phyloP scores from a whole-genome alignment of 148 eudicot species.

The Cornus suecica region DNA sequence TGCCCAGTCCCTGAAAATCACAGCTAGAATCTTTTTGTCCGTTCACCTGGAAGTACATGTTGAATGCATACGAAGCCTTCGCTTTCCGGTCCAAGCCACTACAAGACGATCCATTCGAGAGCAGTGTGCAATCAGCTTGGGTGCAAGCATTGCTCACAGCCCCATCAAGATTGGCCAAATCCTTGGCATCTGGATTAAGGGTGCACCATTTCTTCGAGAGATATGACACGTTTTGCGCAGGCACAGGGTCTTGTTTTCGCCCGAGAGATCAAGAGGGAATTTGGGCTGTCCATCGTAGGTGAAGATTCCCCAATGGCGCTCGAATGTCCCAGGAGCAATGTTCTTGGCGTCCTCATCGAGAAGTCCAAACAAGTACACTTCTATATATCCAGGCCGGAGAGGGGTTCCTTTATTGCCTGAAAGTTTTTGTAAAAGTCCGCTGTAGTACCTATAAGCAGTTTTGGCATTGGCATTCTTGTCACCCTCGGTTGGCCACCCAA shows the following conservation, averaged over 20 bases:
- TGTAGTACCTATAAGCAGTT: slow-evolving; percentile 27
- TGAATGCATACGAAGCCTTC: slow-evolving; percentile 22
- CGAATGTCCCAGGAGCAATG: slow-evolving; percentile 17
- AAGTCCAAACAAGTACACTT: slow-evolving; percentile 27
- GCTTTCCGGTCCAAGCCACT: slow-evolving; percentile 12
- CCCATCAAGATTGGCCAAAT: slow-evolving; percentile 11
- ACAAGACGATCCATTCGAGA: slow-evolving; percentile 19
- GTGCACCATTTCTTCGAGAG: slow-evolving; percentile 18
- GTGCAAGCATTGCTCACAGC: slow-evolving; percentile 14
- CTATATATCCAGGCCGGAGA: slow-evolving; percentile 17
- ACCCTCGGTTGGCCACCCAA: slow-evolving; percentile 97
- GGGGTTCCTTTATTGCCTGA: slow-evolving; percentile 18
- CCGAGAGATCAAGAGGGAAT: slow-evolving; percentile 5
- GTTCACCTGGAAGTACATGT: slow-evolving; percentile 15
- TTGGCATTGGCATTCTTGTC: slow-evolving; percentile 60
- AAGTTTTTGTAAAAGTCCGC: slow-evolving; percentile 14
- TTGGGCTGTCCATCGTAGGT: slow-evolving; percentile 24
- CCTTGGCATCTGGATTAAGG: slow-evolving; percentile 15
- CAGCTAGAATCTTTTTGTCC: slow-evolving; percentile 14
- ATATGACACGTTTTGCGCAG: slow-evolving; percentile 14
- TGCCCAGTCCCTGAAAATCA: slow-evolving; percentile 21
- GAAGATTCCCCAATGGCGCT: slow-evolving; percentile 28
- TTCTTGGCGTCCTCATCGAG: slow-evolving; percentile 22
- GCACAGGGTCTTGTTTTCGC: slow-evolving; percentile 10
- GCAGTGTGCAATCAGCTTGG: slow-evolving; percentile 13